Percentiles rank a stretch among this genome's conserved stretches.
Conservation (phyloP, 306 rosid species). For the Vigna hirtella region DNA sequence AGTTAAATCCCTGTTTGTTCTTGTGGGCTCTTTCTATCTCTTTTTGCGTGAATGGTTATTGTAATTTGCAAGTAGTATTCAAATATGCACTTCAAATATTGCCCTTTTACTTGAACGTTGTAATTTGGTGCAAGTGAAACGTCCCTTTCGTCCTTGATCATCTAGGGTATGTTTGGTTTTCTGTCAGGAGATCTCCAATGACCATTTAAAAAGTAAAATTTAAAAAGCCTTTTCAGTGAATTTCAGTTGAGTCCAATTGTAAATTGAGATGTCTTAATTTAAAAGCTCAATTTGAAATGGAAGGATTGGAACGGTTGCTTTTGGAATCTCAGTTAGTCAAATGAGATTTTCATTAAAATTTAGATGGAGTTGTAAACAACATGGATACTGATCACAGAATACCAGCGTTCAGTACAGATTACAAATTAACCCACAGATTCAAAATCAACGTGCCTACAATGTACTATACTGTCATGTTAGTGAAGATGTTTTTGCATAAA, state of each 20-base stretch:
- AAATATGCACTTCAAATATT: constrained; percentile 40
- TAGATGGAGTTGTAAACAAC: neutral
- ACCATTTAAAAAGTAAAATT: neutral
- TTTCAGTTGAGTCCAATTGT: neutral
- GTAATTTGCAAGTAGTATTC: constrained; percentile 39
- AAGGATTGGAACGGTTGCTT: neutral
- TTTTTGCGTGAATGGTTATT: constrained; percentile 34
- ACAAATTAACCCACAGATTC: neutral
- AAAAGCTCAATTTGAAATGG: neutral
- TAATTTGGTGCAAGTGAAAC: constrained; percentile 26
- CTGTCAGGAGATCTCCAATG: too few species aligned
- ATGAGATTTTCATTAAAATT: too few species aligned
- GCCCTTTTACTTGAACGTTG: constrained; percentile 27
- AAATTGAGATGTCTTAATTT: neutral
- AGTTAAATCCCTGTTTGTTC: constrained; percentile 45
- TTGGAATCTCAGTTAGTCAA: neutral
- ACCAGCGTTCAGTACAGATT: neutral
- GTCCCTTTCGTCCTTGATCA: constrained; percentile 5
- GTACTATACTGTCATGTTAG: neutral
- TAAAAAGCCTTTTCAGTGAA: too few species aligned
- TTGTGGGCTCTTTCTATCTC: constrained; percentile 20
- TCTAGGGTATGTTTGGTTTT: neutral
- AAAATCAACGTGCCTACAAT: neutral
- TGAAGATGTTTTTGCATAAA: neutral
- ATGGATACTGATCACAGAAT: neutral